Base-by-base conservation (phyloP, 2,329 filamentous ascomycete genomes). In the Paraconiothyrium sp. region DNA sequence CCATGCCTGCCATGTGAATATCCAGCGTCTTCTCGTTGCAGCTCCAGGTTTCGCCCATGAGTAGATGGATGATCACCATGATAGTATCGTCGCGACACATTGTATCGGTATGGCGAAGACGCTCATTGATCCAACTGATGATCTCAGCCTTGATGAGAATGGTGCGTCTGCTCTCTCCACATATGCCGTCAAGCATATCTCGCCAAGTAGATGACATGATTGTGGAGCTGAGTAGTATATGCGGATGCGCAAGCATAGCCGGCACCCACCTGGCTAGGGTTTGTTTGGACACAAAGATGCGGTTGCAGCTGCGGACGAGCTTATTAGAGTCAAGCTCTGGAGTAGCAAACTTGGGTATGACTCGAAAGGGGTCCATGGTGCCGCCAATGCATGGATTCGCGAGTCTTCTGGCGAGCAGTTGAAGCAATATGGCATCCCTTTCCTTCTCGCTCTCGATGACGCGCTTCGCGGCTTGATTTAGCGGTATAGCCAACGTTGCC, bases 11-110 rank as follows among this genome's bases (percentile, higher is more conserved):
- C 50, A 73, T 59, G 34, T 77, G 74, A 3, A 64, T 67, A 8
- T 62, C 62, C 8, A 77, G 22, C 1, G 65, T 66, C 20, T 65
- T 60, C 51, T 78, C 74, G 30, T 75, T 68, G 46, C 69, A 72
- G n/a, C 58, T 69, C 68, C 71, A 73, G 65, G 76, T 71, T 49
- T 77, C 73, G 1, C 72, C 71, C 5, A 63, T 70, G 3, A 78
- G 54, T 2, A 77, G 54, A 52, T 77, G 73, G 1, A 76, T 30
- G 9, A 77, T 72, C 35, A 72, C 59, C 30, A 73, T 68, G 9
- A 78, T 65, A 0, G 75, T 77, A 13, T 66, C 52, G 48, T 76
- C 71, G 4, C 72, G 61, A 6, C 62, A 59, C 24, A 67, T 61
- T 4, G 52, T 59, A 0, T 14, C 56, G 5, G 64, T 34, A 16